Base-by-base conservation (phyloP, 345 rosid species). In the Linum usitatissimum region DNA sequence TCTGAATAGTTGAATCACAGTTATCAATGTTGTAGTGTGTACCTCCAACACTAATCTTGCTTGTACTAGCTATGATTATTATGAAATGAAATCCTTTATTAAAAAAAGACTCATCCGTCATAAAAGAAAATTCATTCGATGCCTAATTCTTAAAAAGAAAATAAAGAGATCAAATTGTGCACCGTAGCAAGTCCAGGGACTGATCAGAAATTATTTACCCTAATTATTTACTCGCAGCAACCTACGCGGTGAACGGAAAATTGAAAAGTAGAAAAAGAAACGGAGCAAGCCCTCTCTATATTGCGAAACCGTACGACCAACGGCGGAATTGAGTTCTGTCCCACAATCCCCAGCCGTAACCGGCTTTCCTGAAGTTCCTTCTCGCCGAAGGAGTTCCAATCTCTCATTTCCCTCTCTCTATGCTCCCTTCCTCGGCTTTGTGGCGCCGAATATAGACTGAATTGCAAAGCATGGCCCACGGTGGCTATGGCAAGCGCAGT, bases 401-500 rank as follows among this genome's bases (percentile, higher is more conserved):
- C 38, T 45, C 17, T 15, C 51, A 45, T 45, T 12, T 45, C 51
- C 4, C 10, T 2, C 15, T 45, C 51, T 15, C 13, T 1, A 3
- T 62, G 6, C 23, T 21, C 21, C 5, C 51, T 53, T 45, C 60
- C 38, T 30, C 20, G 53, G 54, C 51, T 54, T 20, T 3, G 4
- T 12, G 12, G 38, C 8, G 38, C 18, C 51, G 51, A 45, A 45
- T 45, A 45, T 15, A 45, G 14, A 45, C 17, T 45, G 51, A 4
- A 17, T 13, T 45, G 31, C 58, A 17, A 34, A 30, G 55, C 72
- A 92, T 92, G 98, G 96, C 95, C 66, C 98, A 92, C 63, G 97
- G 97, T 63, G 98, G 95, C 64, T 89, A 85, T 59, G 86, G 83
- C 62, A 90, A 84, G 80, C 88, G 94, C 56, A 66, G 85, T 30